These are phyloP conservation scores for Lentinula aciculospora DNA, from an alignment of 768 basidiomycete genomes.

Conservation along the genomic window DNA sequence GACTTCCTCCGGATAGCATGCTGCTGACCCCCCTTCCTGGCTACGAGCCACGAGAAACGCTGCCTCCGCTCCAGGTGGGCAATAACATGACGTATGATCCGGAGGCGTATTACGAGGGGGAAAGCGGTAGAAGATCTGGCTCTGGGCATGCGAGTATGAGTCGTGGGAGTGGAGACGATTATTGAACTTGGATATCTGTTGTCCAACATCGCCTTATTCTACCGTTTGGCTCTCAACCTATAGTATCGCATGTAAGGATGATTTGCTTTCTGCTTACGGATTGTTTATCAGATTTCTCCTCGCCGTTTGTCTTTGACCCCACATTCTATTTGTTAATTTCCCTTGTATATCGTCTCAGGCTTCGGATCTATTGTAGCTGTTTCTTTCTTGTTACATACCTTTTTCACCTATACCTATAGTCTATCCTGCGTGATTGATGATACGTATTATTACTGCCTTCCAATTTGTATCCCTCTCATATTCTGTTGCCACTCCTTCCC, in stretches of 20 bases:
- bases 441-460: slow-evolving; percentile 1
- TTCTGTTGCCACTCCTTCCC: background rate
- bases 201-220: background rate
- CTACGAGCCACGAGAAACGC: slow-evolving; percentile 30
- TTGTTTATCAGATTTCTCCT: background rate
- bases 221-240: background rate
- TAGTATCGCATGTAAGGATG: no score
- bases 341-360: background rate
- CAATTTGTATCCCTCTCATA: background rate
- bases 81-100: slow-evolving; percentile 14
- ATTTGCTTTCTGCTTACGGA: no score
- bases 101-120: slow-evolving; percentile 27
- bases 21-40: slow-evolving; percentile 67
- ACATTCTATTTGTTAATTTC: background rate
- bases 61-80: slow-evolving; percentile 8
- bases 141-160: slow-evolving; percentile 33
- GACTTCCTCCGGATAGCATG: slow-evolving; percentile 60
- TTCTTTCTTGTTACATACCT: background rate
- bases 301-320: slow-evolving; percentile 8
- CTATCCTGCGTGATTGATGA: background rate
- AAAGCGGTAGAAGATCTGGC: slow-evolving; percentile 31
- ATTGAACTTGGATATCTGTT: slow-evolving; percentile 7
- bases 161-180: slow-evolving; percentile 25
- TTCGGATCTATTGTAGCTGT: background rate
- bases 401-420: slow-evolving; percentile 3